These are phyloP conservation scores for Periglandula ipomoeae DNA, from an alignment of 2,329 filamentous ascomycete species.

Conservation along the genomic window DNA sequence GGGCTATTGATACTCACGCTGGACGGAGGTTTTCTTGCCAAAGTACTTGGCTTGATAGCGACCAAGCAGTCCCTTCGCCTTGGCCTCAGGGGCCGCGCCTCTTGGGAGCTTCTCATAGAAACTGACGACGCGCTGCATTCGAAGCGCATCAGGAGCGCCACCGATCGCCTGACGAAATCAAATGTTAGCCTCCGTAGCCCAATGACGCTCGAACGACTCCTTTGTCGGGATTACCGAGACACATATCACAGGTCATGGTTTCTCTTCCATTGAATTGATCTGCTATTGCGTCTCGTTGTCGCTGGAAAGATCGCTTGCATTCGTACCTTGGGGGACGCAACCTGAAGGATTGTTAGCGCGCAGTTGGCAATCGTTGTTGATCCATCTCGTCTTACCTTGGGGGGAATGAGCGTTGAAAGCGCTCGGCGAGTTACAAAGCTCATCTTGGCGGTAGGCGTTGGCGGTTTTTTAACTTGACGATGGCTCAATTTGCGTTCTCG, in stretches of 20 bases:
- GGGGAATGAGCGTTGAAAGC: conserved; percentile 97
- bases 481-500: conserved; percentile 21
- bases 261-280: not conserved
- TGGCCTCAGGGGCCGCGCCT: conserved; percentile 73
- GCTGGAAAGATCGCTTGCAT: not conserved
- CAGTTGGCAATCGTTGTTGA: conserved; percentile 9
- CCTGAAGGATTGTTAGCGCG: conserved; percentile 34
- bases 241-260: not conserved
- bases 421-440: conserved; percentile 84
- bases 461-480: conserved; percentile 15
- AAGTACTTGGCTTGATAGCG: conserved; percentile 92
- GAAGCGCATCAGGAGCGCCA: conserved; percentile 86
- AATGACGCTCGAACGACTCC: not conserved
- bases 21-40: conserved; percentile 81
- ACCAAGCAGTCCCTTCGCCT: conserved; percentile 74
- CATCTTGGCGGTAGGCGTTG: conserved; percentile 53
- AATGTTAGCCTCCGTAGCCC: conserved; percentile 23
- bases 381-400: conserved; percentile 68
- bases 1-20: too few relatives aligned
- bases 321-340: conserved; percentile 73
- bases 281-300: not conserved
- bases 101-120: conserved; percentile 99
- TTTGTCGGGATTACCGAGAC: not conserved
- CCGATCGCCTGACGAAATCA: conserved; percentile 66
- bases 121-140: conserved; percentile 95